These are phyloP conservation scores for Candida koratica DNA, from an alignment of 805 yeast species.

Conservation along the genomic window DNA sequence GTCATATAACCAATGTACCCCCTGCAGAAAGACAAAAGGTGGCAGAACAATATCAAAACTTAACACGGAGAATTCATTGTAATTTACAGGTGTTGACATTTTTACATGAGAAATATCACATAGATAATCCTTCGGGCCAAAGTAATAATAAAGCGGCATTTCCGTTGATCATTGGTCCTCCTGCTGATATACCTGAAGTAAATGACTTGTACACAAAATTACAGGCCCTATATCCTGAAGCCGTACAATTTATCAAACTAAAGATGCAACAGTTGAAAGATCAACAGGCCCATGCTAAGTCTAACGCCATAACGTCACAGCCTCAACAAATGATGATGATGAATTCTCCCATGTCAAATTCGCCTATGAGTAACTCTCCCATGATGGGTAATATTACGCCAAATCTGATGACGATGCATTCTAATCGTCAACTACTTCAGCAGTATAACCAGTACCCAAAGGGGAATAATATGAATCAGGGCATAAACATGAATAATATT, in stretches of 20 bases:
- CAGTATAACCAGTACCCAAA: constrained; percentile 6
- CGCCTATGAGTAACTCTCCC: constrained; percentile 11
- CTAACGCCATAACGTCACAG: constrained; percentile 7
- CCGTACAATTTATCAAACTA: constrained; percentile 39
- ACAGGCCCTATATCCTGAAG: constrained; percentile 52
- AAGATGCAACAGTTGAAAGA: constrained; percentile 36
- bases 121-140: constrained; percentile 24
- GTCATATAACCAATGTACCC: constrained; percentile 22
- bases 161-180: constrained; percentile 52
- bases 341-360: constrained; percentile 9
- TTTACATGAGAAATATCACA: constrained; percentile 37
- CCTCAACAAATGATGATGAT: constrained; percentile 10
- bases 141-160: constrained; percentile 28
- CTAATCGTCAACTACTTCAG: constrained; percentile 6
- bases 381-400: constrained; percentile 9
- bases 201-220: constrained; percentile 43
- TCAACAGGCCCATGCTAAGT: constrained; percentile 4
- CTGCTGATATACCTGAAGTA: constrained; percentile 53
- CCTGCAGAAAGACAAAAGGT: constrained; percentile 29
- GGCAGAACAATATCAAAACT: constrained; percentile 37
- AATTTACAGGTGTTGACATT: constrained; percentile 37
- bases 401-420: constrained; percentile 1
- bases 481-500: neutral
- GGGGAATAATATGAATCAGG: neutral
- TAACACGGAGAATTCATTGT: constrained; percentile 40